Conservation (phyloP, 441 rosid species). For the Croton laevigatus region DNA sequence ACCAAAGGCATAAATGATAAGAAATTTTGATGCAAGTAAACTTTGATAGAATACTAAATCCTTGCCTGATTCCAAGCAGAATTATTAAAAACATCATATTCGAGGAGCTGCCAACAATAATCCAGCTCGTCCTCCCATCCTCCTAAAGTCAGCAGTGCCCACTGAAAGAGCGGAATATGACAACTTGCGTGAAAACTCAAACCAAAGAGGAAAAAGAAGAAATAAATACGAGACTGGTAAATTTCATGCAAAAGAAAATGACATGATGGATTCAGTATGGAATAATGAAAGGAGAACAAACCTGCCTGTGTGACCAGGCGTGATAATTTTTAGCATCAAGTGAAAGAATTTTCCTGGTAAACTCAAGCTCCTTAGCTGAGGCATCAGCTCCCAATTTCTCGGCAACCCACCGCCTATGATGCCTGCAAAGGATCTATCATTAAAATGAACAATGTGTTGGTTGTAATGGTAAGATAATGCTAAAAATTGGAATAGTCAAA, state of each 20-base stretch:
- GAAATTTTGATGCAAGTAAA: not conserved
- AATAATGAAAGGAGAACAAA: constrained; percentile 27
- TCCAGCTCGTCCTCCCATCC: constrained; percentile 93
- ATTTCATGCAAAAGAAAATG: not conserved
- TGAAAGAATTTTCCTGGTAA: constrained; percentile 57
- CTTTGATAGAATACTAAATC: not conserved
- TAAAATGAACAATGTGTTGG: not conserved
- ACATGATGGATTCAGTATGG: not conserved
- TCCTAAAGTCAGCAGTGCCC: constrained; percentile 78
- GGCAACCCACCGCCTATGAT: constrained; percentile 96
- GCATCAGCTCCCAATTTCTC: constrained; percentile 75
- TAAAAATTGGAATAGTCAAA: constrained; percentile 4
- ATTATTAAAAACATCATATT: constrained; percentile 82
- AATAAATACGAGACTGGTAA: not conserved
- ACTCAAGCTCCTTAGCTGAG: constrained; percentile 57
- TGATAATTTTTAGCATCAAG: constrained; percentile 87
- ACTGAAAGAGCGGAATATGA: constrained; percentile 40
- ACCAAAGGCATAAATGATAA: not conserved
- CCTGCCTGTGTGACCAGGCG: constrained; percentile 99
- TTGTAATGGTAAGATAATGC: not conserved
- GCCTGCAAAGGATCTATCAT: constrained; percentile 46
- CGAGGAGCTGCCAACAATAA: constrained; percentile 70
- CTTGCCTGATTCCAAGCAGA: constrained; percentile 97
- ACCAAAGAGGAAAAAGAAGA: not conserved
- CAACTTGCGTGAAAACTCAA: constrained; percentile 3